Evolutionary conservation across 2,329 filamentous ascomycete genomes (phyloP), one percentile per base, ranked within the genome.

Genomic region (Escovopsis sp.): DNA sequence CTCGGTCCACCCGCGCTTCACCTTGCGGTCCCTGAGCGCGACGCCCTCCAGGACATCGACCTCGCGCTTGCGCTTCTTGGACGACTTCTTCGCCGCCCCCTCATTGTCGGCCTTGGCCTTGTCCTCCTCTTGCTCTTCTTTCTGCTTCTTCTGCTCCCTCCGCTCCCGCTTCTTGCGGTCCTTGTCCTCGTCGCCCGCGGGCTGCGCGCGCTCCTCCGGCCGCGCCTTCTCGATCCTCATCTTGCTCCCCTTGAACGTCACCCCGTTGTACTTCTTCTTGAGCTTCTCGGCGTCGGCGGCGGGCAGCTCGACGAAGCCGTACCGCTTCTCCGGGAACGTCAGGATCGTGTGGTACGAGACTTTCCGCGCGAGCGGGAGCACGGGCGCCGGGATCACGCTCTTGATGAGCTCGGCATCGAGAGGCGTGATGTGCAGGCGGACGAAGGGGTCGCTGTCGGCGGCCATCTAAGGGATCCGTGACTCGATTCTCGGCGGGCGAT

Each of bases 1-100:
- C 47, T 87, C 83, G 1, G 84, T 89, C 88, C 88, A 94, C 5
- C 87, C 88, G 47, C 88, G 73, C 68, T 91, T 93, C 47, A 95
- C 79, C 55, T 84, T 84, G 51, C 88, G 77, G 38, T 77, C 81
- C 15, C 77, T 69, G 34, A 98, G 65, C 54, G 83, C 77, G 39
- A 86, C 70, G 4, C 87, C 91, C 52, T 70, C 54, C 52, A 76
- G 56, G 11, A 76, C 60, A 55, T 76, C 61, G 53, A 59, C 49
- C 47, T 69, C 66, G 45, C 66, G 65, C 54, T 74, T 76, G 41
- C 67, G 61, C 58, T 72, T 79, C 48, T 59, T 67, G 19, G 46
- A 57, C 28, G 3, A 2, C 11, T 32, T 32, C n/a, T 46, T 39
- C 49, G 56, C 37, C 53, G 53, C 45, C 55, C 62, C 45, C 53